Evolutionary conservation across 257 asterid species (phyloP).

Genomic region (Solanum tarapatanum): DNA sequence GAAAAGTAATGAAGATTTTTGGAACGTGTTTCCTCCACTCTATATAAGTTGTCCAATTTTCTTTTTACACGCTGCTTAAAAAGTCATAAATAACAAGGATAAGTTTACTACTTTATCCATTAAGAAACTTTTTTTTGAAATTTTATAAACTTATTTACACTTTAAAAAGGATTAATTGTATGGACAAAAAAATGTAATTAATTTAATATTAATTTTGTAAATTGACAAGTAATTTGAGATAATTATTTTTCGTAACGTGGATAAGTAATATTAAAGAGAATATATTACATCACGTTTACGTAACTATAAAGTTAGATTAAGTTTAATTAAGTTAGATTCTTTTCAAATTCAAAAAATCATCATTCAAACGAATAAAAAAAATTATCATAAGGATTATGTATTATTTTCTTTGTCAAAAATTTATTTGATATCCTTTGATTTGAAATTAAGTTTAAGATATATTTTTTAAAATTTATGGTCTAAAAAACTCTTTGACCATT

Average conservation of each 20-base stretch:
- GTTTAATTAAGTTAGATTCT: not conserved
- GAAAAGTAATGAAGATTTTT: not conserved
- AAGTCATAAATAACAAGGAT: not conserved
- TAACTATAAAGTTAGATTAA: not conserved
- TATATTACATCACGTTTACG: not conserved
- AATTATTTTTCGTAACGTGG: no score
- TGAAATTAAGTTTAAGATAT: not conserved
- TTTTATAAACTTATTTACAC: not conserved
- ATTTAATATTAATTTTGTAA: no score
- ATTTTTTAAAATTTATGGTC: not conserved
- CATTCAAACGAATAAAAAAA: not conserved
- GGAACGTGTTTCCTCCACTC: not conserved
- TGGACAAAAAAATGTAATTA: no score
- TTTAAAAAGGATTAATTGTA: not conserved
- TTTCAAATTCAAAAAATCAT: not conserved
- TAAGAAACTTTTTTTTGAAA: not conserved
- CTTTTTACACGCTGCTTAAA: not conserved
- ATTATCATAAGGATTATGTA: not conserved
- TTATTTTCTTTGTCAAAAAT: no score
- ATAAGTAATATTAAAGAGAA: not conserved
- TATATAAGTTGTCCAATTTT: not conserved
- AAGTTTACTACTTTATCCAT: no score
- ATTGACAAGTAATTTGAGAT: not conserved
- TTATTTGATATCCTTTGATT: not conserved
- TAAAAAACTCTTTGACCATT: no score